phyloP scores from a whole-genome alignment of 2,329 filamentous ascomycete species.

The Ceratocystis ficicola region DNA sequence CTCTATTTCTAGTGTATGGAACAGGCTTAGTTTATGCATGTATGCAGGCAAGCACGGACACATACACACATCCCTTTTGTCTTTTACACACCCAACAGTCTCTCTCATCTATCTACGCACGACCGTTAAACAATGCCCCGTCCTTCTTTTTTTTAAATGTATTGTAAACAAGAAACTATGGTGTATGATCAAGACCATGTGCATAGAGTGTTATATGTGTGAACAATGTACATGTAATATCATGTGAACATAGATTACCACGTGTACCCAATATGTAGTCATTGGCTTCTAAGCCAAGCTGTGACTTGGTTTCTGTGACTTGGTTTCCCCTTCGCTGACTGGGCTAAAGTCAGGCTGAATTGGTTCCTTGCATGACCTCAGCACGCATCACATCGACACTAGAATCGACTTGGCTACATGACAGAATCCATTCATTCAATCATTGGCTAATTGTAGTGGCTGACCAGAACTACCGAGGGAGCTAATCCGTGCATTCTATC shows the following conservation, averaged over 20 bases:
- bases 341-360: too few species aligned
- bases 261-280: too few species aligned
- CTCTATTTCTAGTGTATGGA: too few species aligned
- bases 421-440: neutral
- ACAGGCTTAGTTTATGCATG: too few species aligned
- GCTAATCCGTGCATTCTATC: too few species aligned
- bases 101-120: slow-evolving; percentile 4
- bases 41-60: too few species aligned
- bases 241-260: too few species aligned
- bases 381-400: neutral
- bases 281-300: neutral
- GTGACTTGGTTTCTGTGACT: neutral
- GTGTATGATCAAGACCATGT: too few species aligned
- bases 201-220: too few species aligned
- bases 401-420: neutral
- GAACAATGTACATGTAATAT: too few species aligned
- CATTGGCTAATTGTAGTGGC: neutral
- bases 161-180: neutral
- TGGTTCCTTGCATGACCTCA: neutral
- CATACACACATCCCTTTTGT: neutral
- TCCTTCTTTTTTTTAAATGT: slow-evolving; percentile 1
- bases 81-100: neutral
- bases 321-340: neutral
- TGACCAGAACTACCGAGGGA: too few species aligned
- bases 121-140: neutral